Evolutionary conservation across 23 red algal genomes (phyloP), one percentile per base, ranked within the genome.

Genomic region (Gracilariopsis chorda): DNA sequence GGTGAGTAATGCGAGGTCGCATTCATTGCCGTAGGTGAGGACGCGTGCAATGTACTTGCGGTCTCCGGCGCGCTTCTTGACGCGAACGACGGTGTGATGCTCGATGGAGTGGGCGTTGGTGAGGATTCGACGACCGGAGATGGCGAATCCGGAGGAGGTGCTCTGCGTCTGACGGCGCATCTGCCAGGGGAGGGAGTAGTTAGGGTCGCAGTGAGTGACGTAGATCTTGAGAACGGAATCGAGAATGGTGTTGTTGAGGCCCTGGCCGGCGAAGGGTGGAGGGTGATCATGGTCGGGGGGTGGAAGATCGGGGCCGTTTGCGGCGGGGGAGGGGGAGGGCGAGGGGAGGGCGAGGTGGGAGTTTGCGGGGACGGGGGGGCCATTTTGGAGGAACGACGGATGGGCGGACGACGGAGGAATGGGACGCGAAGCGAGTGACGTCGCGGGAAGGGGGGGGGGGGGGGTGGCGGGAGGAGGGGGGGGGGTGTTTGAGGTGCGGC

Each of bases 31-130:
- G 20, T 96, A 65, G 1, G 93, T 80, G 49, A 94, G 49, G 2
- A 99, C 93, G 4, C 80, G 70, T 0, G 93, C 94, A 43, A 91
- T 69, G 34, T 83, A 86, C 75, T 95, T 95, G 48, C 55, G 78
- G 33, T 91, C 92, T 5, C 68, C 72, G 51, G 86, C 92, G 33
- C 96, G 88, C 61, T 89, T 92, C 82, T 98, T 98, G 68, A 98
- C 90, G 19, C 82, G 76, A 25, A 98, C 96, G 4, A 98, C 96
- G 78, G 96, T 95, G 51, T 95, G 87, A 51, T 87, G 60, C 76
- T 94, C 84, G 39, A 98, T 88, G 37, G 83, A 88, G 51, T 98
- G 96, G 27, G 96, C 96, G 63, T 92, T 95, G 61, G 96, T 98
- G 27, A 98, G 80, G 9, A 98, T 82, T 43, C 68, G 48, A 16